These are phyloP conservation scores for Ustilago loliicola DNA, from an alignment of 1,284 basidiomycete species.

Conservation along the genomic window DNA sequence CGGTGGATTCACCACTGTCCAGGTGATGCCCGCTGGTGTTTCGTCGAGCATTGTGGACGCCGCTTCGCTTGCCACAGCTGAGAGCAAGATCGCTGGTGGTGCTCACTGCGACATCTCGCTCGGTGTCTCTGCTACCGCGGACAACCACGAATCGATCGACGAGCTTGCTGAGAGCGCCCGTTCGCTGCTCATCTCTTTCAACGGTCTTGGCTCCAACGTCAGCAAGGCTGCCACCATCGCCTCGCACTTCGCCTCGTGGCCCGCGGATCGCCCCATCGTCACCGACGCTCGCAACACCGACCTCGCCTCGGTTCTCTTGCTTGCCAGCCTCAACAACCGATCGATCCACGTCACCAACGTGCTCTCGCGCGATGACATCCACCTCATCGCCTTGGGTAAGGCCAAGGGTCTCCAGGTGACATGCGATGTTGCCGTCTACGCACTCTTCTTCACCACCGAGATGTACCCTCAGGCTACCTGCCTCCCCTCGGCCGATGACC, in stretches of 20 bases:
- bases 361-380: conserved; percentile 85
- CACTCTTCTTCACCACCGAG: conserved; percentile 88
- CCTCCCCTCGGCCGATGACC: conserved; percentile 84
- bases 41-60: conserved; percentile 51
- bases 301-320: conserved; percentile 90
- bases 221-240: conserved; percentile 75
- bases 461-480: conserved; percentile 75
- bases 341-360: conserved; percentile 96
- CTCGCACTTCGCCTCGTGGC: conserved; percentile 91
- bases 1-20: conserved; percentile 66
- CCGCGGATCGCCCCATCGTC: conserved; percentile 88
- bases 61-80: conserved; percentile 55
- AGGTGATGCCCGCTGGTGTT: conserved; percentile 57
- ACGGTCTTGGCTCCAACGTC: conserved; percentile 54
- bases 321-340: conserved; percentile 91
- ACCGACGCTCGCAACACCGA: conserved; percentile 93
- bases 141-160: conserved; percentile 52
- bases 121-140: conserved; percentile 60
- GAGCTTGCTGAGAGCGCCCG: conserved; percentile 62
- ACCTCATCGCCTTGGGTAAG: conserved; percentile 93
- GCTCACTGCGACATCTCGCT: conserved; percentile 66
- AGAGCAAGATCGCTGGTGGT: conserved; percentile 62
- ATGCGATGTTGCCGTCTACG: conserved; percentile 93
- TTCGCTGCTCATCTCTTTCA: conserved; percentile 65
- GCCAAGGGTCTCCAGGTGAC: conserved; percentile 93